These are phyloP conservation scores for Ogataea haglerorum DNA, from an alignment of 805 yeast species.

Conservation along the genomic window DNA sequence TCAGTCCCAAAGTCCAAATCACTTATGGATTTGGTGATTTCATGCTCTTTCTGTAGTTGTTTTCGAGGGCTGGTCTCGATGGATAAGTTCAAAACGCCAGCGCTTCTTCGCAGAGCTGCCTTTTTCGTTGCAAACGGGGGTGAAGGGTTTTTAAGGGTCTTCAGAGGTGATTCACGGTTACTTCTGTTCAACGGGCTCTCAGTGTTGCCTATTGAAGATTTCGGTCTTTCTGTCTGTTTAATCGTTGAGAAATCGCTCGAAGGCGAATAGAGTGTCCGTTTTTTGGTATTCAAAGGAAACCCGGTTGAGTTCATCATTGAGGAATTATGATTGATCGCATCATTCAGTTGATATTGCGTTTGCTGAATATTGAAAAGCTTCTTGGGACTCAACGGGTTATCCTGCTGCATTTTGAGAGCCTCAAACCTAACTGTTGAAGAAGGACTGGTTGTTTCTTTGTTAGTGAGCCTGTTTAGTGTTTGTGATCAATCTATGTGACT, in stretches of 20 bases:
- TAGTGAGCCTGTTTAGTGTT: too few species aligned
- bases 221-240: constrained; percentile 18
- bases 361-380: constrained; percentile 6
- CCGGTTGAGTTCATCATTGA: constrained; percentile 26
- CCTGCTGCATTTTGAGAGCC: constrained; percentile 4
- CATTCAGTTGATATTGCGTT: constrained; percentile 1
- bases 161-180: constrained; percentile 5
- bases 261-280: constrained; percentile 29
- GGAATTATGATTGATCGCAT: constrained; percentile 21
- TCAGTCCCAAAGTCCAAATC: constrained; percentile 29
- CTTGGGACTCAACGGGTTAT: constrained; percentile 7
- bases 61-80: constrained; percentile 36
- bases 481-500: too few species aligned
- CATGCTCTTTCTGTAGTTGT: constrained; percentile 15
- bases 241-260: constrained; percentile 22
- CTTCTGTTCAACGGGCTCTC: constrained; percentile 12
- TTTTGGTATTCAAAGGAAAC: constrained; percentile 28
- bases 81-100: constrained; percentile 48
- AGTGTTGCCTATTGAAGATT: neutral
- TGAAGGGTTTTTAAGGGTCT: constrained; percentile 6
- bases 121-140: constrained; percentile 23
- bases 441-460: too few species aligned
- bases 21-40: constrained; percentile 34
- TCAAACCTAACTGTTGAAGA: too few species aligned
- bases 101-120: constrained; percentile 46